Percentiles rank a stretch among this genome's conserved stretches.
These are phyloP conservation scores for Kandelia obovata DNA, from an alignment of 345 rosid genomes.

Conservation along the genomic window DNA sequence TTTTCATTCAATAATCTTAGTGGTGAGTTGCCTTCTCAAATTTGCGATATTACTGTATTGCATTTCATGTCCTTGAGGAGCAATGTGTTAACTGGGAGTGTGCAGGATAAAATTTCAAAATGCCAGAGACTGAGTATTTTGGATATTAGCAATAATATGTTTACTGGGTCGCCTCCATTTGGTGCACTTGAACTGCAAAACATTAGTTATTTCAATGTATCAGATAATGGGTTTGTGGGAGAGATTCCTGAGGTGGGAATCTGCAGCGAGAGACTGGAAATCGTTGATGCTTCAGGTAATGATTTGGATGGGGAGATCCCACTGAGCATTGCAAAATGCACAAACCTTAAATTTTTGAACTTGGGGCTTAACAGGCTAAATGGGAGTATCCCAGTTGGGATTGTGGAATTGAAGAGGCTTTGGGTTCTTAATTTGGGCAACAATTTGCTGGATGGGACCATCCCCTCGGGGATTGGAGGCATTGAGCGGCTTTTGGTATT, in stretches of 20 bases:
- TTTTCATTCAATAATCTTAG: constrained; percentile 69
- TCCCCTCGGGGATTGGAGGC: constrained; percentile 57
- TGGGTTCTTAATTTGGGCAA: constrained; percentile 63
- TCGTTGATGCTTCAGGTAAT: constrained; percentile 77
- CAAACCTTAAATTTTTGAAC: constrained; percentile 66
- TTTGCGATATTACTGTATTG: constrained; percentile 61
- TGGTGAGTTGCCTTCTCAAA: constrained; percentile 57
- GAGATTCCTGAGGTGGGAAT: constrained; percentile 48
- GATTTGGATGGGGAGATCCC: constrained; percentile 60
- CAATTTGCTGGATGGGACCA: constrained; percentile 58
- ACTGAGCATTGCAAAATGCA: constrained; percentile 54
- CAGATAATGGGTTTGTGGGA: constrained; percentile 64
- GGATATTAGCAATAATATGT: constrained; percentile 74
- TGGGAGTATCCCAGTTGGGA: constrained; percentile 59
- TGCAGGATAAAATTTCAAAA: constrained; percentile 45
- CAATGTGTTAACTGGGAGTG: constrained; percentile 63
- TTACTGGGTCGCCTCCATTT: constrained; percentile 67
- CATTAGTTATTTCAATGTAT: constrained; percentile 61
- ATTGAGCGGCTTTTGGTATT: constrained; percentile 64
- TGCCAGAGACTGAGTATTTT: constrained; percentile 57
- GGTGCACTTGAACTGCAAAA: constrained; percentile 54
- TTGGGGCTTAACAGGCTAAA: constrained; percentile 68
- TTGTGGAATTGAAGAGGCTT: constrained; percentile 50
- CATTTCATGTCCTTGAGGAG: constrained; percentile 57
- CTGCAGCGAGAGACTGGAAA: constrained; percentile 57